Evolutionary conservation across 495 filamentous ascomycete species (phyloP), one percentile per base, ranked within the genome.

Genomic region (Aspergillus mulundensis): DNA sequence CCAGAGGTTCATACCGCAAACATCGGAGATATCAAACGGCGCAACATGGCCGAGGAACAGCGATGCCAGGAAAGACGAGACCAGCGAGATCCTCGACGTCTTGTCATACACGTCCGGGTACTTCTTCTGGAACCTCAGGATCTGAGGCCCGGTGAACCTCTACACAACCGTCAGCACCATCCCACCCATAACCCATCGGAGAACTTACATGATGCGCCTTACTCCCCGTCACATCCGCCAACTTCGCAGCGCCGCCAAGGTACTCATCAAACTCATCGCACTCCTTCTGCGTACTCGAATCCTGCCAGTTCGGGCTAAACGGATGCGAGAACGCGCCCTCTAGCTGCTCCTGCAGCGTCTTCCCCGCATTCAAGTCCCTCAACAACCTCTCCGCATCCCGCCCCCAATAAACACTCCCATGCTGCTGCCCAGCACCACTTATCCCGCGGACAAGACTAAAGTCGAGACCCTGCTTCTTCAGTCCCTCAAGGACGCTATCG

Each of bases 121-220:
- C 54, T 88, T 89, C 40, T 80, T 77, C 56, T 84, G 84, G 71
- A 97, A 93, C 1, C 91, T 84, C 57, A 96, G 80, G 57, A 98
- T 97, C 68, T 98, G 94, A 5, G 92, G 90, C 14, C 94, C 94
- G n/a, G 94, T 98, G 71, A 98, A 98, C 61, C 94, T 87, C 90
- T 97, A 60, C 30, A 53, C 5, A 1, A 15, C 30, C 15, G 24
- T 25, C 43, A 14, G n/a, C 41, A 30, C 25, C 12, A 44, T 19
- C 12, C 30, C 16, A 50, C 20, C 12, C 32, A 41, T 0, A 2
- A 20, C 12, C 41, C 1, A 54, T n/a, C 39, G 30, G 40, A n/a
- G n/a, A 14, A 72, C 83, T 76, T 77, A 95, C 91, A 72, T 95
- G 92, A 77, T 98, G 94, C 8, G 94, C 94, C 60, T 89, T 85